Conservation (phyloP, 75 land plant genomes). For the Selaginella tamariscina region DNA sequence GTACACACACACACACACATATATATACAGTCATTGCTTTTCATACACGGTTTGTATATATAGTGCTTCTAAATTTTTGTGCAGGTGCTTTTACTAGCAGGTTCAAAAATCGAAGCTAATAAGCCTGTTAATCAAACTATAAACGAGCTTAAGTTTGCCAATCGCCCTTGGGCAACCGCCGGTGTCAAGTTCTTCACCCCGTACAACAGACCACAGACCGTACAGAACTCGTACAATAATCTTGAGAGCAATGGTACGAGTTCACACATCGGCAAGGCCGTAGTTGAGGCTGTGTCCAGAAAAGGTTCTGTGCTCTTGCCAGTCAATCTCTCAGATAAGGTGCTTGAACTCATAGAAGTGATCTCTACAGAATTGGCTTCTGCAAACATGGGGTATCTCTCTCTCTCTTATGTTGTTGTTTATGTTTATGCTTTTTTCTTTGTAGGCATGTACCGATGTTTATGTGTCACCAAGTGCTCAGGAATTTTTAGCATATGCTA, state of each 20-base stretch:
- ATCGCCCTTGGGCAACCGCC: background rate
- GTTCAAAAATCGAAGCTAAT: background rate
- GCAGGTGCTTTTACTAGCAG: background rate
- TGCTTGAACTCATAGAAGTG: slow-evolving; percentile 58
- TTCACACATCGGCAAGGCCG: slow-evolving; percentile 43
- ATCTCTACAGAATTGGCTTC: slow-evolving; percentile 21
- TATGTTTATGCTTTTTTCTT: background rate
- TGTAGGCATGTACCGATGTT: slow-evolving; percentile 57
- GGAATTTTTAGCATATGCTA: slow-evolving; percentile 57
- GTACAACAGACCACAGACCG: background rate
- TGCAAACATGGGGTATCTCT: background rate
- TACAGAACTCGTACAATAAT: background rate
- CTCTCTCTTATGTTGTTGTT: background rate
- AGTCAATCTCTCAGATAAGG: slow-evolving; percentile 36
- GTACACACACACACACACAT: no score
- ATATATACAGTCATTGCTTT: no score
- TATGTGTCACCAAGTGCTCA: slow-evolving; percentile 65
- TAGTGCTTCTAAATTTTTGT: background rate
- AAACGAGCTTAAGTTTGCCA: background rate
- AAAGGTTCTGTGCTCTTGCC: slow-evolving; percentile 83
- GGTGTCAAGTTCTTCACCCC: background rate
- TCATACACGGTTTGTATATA: slow-evolving; percentile 56
- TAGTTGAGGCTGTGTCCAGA: slow-evolving; percentile 35
- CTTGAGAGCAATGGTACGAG: slow-evolving; percentile 31
- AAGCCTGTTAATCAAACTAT: background rate